These are phyloP conservation scores for Apiospora rasikravindrae DNA, from an alignment of 2,329 filamentous ascomycete genomes.

Conservation along the genomic window DNA sequence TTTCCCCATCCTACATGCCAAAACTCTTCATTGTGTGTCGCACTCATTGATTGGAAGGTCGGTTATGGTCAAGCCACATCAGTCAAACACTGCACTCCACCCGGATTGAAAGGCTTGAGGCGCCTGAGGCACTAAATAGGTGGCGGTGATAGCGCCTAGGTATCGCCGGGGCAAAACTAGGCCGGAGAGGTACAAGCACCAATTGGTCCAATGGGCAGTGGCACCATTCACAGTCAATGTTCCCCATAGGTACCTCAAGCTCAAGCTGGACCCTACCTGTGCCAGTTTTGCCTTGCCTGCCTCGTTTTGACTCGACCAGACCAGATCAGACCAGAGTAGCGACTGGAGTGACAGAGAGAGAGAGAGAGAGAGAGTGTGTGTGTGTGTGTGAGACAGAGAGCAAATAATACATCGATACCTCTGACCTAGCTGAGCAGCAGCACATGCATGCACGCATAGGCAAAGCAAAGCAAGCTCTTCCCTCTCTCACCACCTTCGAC, in stretches of 20 bases:
- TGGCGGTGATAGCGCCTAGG: slow-evolving; percentile 5
- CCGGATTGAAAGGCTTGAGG: background rate
- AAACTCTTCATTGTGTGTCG: too few relatives aligned
- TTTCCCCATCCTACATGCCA: too few relatives aligned
- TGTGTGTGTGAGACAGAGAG: too few relatives aligned
- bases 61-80: background rate
- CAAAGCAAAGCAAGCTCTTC: slow-evolving; percentile 9
- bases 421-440: background rate
- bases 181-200: slow-evolving; percentile 5
- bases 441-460: background rate
- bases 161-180: background rate
- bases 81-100: too few relatives aligned
- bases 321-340: background rate
- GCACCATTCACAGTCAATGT: background rate
- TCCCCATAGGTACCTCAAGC: background rate
- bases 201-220: background rate
- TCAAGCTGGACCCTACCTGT: slow-evolving; percentile 7
- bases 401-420: background rate
- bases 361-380: too few relatives aligned
- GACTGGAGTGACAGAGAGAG: background rate
- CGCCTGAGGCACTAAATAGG: background rate
- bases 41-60: background rate
- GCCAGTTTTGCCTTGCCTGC: background rate
- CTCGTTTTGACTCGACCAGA: background rate
- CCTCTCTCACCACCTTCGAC: background rate